Evolutionary conservation across 768 basidiomycete species (phyloP), one percentile per base, ranked within the genome.

Genomic region (Lactarius sp.): DNA sequence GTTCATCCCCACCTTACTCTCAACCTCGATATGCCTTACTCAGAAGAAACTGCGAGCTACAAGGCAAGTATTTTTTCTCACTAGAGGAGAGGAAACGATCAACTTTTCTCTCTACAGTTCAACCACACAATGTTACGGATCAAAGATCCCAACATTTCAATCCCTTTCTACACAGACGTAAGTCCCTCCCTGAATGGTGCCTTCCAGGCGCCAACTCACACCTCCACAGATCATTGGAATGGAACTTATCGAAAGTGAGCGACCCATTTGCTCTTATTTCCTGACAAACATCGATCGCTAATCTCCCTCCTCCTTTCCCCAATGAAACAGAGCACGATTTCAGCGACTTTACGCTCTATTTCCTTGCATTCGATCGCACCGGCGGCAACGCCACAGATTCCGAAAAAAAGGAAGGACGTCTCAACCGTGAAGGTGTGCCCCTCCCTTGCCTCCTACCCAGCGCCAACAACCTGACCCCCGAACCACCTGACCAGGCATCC

Each of bases 91-190:
- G 49, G 41, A 33, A 36, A 16, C 4, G 2, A 34, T 58, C 33
- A 49, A 46, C 31, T 14, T 10, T 33, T 31, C 18, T n/a, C 14
- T 3, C 12, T 42, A 12, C 14, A 90, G 87, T 85, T 89, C 76
- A 91, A 92, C 72, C 91, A 94, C 74, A 90, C 88, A 22, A 93
- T 92, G 92, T 73, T 94, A 69, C 83, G 94, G 69, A 80, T 96
- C 73, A 94, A 87, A 78, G 92, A 96, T 72, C 88, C 93, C 8
- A 85, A 92, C 68, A 79, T 76, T 51, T 94, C 92, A 18, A 72
- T 96, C 64, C 77, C 80, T 22, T 98, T 94, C 75, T 96, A 96
- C 77, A 80, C 81, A 60, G 82, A 91, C 47, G 88, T 85, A 59
- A 69, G 80, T 69, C 49, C n/a, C 22, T 6, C 14, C 34, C 13